Base-by-base conservation (phyloP, 2,329 filamentous ascomycete genomes). In the Talaromyces sp. region DNA sequence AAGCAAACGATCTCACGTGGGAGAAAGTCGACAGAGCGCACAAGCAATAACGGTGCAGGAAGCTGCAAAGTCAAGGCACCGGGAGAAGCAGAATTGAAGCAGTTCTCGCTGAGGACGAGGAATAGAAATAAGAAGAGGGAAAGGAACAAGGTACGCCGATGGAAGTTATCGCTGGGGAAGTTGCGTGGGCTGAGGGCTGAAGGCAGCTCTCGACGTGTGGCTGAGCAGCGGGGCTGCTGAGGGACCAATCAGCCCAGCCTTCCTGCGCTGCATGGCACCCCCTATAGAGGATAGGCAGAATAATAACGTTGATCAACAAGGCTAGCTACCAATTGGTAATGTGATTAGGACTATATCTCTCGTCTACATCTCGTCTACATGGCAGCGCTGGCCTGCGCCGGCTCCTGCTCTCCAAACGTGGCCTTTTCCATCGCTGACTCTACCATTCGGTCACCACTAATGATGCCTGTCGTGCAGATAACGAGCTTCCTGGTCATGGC, bases 381-480 rank as follows among this genome's bases (percentile, higher is more conserved):
- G 22, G 44, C 19, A 49, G 39, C 28, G 27, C 28, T 52, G 32
- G 54, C 44, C 51, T 30, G 59, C 27, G 32, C 11, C 13, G 51
- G 54, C 22, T 59, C 60, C 28, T 57, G 56, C 11, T 27, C 49
- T 49, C 81, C 81, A 73, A 88, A 90, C 28, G 82, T 84, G 54
- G 80, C 82, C 71, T 83, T 89, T 80, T 95, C 91, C 68, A 93
- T 88, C 60, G 90, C 92, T 54, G 88, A 87, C 55, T 91, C 89
- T 83, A 99, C 93, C 79, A 97, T 91, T 70, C 84, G 87, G 74
- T 93, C 91, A 30, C 96, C 95, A 77, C 87, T 96, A 63, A 98
- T 86, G 49, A 99, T 88, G 59, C 90, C 91, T 17, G 95, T 99
- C 56, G 95, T 93, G 74, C 91, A 96, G 71, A 99, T 93, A 55